Evolutionary conservation across 257 asterid genomes (phyloP).

Genomic region (Thymus quinquecostatus): DNA sequence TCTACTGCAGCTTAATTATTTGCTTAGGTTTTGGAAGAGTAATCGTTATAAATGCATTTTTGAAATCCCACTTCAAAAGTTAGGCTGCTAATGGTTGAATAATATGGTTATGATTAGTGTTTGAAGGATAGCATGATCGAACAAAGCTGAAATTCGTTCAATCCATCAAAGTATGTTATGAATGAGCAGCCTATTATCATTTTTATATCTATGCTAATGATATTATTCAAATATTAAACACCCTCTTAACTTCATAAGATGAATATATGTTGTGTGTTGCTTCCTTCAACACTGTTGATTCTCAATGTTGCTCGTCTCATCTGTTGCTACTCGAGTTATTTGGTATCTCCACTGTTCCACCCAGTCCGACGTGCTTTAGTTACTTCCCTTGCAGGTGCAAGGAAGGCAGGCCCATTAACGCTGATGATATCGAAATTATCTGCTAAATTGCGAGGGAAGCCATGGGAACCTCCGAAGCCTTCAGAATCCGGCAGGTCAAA

Average conservation of each 20-base stretch:
- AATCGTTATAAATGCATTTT: no score
- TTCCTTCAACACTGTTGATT: neutral
- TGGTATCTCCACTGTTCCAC: neutral
- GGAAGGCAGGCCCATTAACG: conserved; percentile 49
- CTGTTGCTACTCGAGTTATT: neutral
- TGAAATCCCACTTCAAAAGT: no score
- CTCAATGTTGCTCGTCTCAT: neutral
- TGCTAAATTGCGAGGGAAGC: conserved; percentile 65
- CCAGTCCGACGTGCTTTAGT: neutral
- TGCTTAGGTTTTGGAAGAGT: no score
- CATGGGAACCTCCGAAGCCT: conserved; percentile 48
- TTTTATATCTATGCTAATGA: no score
- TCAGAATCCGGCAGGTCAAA: conserved; percentile 43
- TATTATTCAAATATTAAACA: no score
- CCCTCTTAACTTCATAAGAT: neutral
- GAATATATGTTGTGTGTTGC: neutral
- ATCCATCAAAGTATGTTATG: no score
- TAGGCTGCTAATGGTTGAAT: no score
- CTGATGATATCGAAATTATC: conserved; percentile 56
- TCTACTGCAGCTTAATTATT: neutral
- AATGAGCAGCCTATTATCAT: no score
- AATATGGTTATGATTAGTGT: no score
- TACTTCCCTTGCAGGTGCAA: conserved; percentile 48
- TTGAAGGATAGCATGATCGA: no score
- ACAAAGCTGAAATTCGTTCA: no score